phyloP scores from a whole-genome alignment of 202 grass and related monocot genomes.

The Panicum virgatum region DNA sequence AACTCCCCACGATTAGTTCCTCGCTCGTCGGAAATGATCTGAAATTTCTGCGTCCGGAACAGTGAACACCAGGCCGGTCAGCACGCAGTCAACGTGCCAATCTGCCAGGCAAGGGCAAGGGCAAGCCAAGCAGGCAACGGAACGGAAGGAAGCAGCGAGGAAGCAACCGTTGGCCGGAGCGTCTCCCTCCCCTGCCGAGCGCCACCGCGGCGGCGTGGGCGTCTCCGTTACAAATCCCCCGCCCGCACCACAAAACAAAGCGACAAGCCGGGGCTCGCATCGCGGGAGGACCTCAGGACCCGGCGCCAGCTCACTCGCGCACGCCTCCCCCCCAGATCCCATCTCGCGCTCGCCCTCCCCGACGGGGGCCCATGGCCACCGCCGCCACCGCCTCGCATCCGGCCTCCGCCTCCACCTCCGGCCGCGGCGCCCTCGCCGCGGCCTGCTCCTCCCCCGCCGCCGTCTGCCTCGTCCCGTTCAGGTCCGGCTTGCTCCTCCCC shows the following conservation, averaged over 20 bases:
- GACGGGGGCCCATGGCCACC: slow-evolving; percentile 38
- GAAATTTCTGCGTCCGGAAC: not conserved
- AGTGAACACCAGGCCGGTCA: not conserved
- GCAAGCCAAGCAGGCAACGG: not conserved
- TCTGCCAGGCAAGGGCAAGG: not conserved
- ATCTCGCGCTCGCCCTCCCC: slow-evolving; percentile 22
- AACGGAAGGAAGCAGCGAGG: not conserved
- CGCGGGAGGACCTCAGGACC: slow-evolving; percentile 3
- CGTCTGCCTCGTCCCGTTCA: slow-evolving; percentile 85
- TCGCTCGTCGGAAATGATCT: not conserved
- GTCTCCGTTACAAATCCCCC: slow-evolving; percentile 13
- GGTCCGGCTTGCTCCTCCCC: not conserved
- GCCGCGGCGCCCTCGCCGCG: slow-evolving; percentile 25
- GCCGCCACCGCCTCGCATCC: slow-evolving; percentile 52
- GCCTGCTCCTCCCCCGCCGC: slow-evolving; percentile 42
- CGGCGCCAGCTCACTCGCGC: slow-evolving; percentile 48
- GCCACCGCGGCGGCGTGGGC: not conserved
- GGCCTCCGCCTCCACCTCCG: slow-evolving; percentile 47
- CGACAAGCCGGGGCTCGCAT: slow-evolving; percentile 22
- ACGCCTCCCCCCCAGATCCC: slow-evolving; percentile 45
- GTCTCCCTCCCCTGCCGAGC: not conserved
- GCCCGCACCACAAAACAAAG: slow-evolving; percentile 1
- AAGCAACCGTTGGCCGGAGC: not conserved
- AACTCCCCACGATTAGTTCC: too few species aligned
- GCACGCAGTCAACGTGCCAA: not conserved